phyloP scores from a whole-genome alignment of 176 grass and related monocot genomes.

The Eragrostis curvula region DNA sequence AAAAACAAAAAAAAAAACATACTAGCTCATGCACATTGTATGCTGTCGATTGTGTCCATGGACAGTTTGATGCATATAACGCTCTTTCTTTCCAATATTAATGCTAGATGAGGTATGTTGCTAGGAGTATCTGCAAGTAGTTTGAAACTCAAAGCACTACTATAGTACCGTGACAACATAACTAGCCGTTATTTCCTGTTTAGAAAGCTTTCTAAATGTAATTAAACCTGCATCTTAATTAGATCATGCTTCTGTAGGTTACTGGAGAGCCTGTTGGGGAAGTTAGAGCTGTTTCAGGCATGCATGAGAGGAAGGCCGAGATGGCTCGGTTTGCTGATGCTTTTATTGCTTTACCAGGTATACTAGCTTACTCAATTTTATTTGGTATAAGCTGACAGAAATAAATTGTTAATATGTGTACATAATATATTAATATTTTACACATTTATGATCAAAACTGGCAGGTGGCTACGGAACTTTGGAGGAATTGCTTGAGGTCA shows the following conservation, averaged over 20 bases:
- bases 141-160: no score
- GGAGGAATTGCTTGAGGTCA: conserved; percentile 88
- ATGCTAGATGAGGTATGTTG: neutral
- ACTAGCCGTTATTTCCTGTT: neutral
- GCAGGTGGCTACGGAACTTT: conserved; percentile 91
- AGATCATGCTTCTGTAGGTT: conserved; percentile 47
- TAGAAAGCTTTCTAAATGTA: neutral
- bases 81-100: neutral
- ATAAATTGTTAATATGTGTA: neutral
- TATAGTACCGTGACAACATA: no score
- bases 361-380: neutral
- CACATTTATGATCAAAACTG: neutral
- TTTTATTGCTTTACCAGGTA: conserved; percentile 93
- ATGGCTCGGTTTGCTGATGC: conserved; percentile 92
- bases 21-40: neutral
- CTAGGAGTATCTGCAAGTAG: neutral
- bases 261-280: conserved; percentile 79
- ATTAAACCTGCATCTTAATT: neutral
- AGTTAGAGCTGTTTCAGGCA: conserved; percentile 79
- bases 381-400: no score
- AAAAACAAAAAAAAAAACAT: no score
- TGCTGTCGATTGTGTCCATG: no score
- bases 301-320: conserved; percentile 94
- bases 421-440: no score
- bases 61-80: neutral